Evolutionary conservation across 495 filamentous ascomycete species (phyloP).

Genomic region (Aspergillus cristatus): DNA sequence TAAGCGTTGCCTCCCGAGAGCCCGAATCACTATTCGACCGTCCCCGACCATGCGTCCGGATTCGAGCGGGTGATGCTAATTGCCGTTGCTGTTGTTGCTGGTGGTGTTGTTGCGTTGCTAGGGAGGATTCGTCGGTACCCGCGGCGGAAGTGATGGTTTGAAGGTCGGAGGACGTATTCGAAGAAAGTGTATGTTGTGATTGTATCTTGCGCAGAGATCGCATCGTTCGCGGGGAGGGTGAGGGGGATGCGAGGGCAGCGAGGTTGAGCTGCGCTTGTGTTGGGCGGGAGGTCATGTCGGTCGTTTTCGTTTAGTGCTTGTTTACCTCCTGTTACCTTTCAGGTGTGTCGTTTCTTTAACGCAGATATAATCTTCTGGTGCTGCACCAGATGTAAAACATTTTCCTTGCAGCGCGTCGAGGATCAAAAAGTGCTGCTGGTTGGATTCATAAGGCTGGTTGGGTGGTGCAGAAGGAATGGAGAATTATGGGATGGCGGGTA

Average conservation of each 20-base stretch:
- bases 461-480: background rate
- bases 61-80: constrained; percentile 13
- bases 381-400: constrained; percentile 6
- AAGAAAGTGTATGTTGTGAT: constrained; percentile 41
- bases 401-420: constrained; percentile 7
- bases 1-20: constrained; percentile 25
- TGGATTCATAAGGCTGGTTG: too few relatives aligned
- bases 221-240: constrained; percentile 32
- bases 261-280: constrained; percentile 19
- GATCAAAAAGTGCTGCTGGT: too few relatives aligned
- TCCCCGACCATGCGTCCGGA: constrained; percentile 44
- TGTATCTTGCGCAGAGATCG: constrained; percentile 44
- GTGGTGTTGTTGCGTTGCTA: too few relatives aligned
- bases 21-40: constrained; percentile 69
- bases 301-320: background rate
- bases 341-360: background rate
- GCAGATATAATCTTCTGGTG: background rate
- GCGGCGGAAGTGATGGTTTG: too few relatives aligned
- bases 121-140: too few relatives aligned
- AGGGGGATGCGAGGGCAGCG: constrained; percentile 30
- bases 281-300: constrained; percentile 10
- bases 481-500: too few relatives aligned
- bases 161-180: constrained; percentile 13
- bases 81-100: too few relatives aligned
- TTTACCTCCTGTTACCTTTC: background rate